phyloP scores from a whole-genome alignment of 345 rosid genomes.

The Noccaea caerulescens region DNA sequence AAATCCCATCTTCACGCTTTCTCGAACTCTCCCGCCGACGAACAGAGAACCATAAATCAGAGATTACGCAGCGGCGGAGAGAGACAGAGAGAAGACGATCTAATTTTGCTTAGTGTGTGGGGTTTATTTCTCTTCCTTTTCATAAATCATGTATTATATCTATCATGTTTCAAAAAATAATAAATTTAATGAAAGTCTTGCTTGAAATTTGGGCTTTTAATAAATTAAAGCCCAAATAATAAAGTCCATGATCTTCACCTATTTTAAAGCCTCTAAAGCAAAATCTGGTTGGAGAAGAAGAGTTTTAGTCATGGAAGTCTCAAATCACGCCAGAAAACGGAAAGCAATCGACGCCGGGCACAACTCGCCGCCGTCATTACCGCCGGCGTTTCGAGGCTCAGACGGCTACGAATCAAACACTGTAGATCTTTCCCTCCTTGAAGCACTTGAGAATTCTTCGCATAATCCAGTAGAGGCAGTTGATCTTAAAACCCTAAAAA shows the following conservation, averaged over 20 bases:
- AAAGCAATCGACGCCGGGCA: conserved; percentile 39
- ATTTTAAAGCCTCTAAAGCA: not conserved
- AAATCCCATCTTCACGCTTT: conserved; percentile 57
- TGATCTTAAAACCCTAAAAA: conserved; percentile 79
- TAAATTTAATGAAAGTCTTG: too few relatives aligned
- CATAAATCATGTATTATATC: not conserved
- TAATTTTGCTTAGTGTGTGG: conserved; percentile 25
- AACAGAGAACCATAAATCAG: conserved; percentile 20
- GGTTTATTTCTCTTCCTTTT: not conserved
- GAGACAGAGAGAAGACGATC: not conserved
- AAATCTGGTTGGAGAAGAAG: not conserved
- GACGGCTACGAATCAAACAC: conserved; percentile 46
- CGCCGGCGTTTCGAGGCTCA: conserved; percentile 32
- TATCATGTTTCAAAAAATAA: not conserved
- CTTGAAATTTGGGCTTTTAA: not conserved
- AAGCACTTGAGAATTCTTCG: conserved; percentile 84
- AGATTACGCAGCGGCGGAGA: conserved; percentile 28
- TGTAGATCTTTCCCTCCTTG: conserved; percentile 77
- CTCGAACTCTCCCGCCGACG: conserved; percentile 35
- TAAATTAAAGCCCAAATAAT: not conserved
- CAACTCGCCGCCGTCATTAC: conserved; percentile 28
- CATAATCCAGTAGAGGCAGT: conserved; percentile 65
- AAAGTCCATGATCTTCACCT: not conserved
- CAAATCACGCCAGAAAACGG: conserved; percentile 45
- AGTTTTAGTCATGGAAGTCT: conserved; percentile 46